Base-by-base conservation (phyloP, 2,329 filamentous ascomycete genomes). In the Huntiella decipiens region DNA sequence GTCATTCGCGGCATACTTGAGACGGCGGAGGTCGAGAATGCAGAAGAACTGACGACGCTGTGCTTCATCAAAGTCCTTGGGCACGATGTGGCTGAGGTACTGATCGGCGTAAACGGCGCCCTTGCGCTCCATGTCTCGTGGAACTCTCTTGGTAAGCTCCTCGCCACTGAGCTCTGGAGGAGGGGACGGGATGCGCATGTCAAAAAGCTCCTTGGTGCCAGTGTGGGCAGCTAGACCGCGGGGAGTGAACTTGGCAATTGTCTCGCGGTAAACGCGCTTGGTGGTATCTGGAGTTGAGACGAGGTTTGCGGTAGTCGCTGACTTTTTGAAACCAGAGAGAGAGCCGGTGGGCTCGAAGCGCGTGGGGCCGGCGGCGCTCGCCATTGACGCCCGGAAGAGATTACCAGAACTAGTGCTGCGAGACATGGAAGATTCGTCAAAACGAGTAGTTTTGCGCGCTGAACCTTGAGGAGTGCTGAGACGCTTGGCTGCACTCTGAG, bases 31-130 rank as follows among this genome's bases (percentile, higher is more conserved):
- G 54, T 77, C 73, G 52, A 77, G 69, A 51, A 77, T 70, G 55
- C 72, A 76, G 53, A 75, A 76, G 55, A 75, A 76, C 59, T 76
- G 73, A 48, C 71, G 68, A 41, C 70, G 66, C 57, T 76, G 71
- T 44, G 71, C 63, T 43, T 76, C 73, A 51, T 72, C 70, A 51
- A 75, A 67, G 38, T 72, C 66, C 19, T 66, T 58, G 2, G 73
- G 73, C 52, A 71, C 74, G 31, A 73, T 66, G 49, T 75, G 67
- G 1, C 64, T 62, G 35, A 77, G 61, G 48, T 68, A 76, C 56
- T 77, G 69, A 53, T 75, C 71, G 28, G 73, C 71, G 49, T 76
- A 77, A 48, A 75, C 66, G 39, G 72, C 72, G 4, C 68, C 66
- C 50, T 66, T 63, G 8, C 66, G 61, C 42, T 65, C 65, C 54